Evolutionary conservation across 1,139 yeast species (phyloP), one percentile per base, ranked within the genome.

Genomic region (Kodamaea sp.): DNA sequence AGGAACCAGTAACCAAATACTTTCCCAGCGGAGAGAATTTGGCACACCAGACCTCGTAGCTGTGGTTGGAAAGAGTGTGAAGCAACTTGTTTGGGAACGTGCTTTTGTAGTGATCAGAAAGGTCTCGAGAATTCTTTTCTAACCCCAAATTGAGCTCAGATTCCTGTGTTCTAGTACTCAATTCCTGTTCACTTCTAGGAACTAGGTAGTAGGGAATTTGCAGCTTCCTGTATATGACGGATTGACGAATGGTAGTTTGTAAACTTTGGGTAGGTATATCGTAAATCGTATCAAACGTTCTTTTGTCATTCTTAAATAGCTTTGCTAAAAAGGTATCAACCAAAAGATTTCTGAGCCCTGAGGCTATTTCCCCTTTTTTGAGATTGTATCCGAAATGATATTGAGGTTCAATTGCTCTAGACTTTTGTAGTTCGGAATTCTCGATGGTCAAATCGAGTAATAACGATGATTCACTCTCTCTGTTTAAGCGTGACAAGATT

Each of bases 1-100:
- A 73, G 8, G 94, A 81, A 0, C 92, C 88, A 0, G 92, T 76
- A 7, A 88, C 95, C 32, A 90, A 63, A 43, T 67, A 80, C 40
- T 69, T 70, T 2, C 97, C 97, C 59, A 76, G 73, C 26, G 89
- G 87, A 3, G 94, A 83, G 53, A 87, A 89, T 40, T 77, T 76
- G 11, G 84, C 69, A 51, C 72, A 83, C 97, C 97, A 90, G 5
- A 87, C 94, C 55, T 90, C 96, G 47, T 83, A 80, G 0, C 66
- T 61, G 51, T 86, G 94, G 33, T 70, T 66, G 2, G 62, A 53
- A 15, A 88, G 53, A 1, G 66, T 61, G 34, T 57, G 59, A 12
- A 66, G 47, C 11, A 60, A 56, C 12, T 62, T 59, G 19, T 61
- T 61, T 1, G 92, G 92, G 22, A 34, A 22, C 12, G 39, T 43